Evolutionary conservation across 1,284 basidiomycete genomes (phyloP), one percentile per base, ranked within the genome.

Genomic region (Psilocybe mexicana): DNA sequence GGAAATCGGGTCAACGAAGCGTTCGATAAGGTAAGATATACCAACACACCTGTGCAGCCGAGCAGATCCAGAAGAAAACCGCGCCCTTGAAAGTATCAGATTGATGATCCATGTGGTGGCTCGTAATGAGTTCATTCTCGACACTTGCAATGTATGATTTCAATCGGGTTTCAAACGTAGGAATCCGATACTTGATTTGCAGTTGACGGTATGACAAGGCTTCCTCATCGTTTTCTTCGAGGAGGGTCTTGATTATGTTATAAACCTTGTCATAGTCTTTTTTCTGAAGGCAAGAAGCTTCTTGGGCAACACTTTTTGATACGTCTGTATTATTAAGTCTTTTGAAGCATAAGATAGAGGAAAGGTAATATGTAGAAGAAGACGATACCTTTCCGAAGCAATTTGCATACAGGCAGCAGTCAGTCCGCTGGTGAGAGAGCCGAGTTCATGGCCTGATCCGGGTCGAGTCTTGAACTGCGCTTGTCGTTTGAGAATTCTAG

Each of bases 401-500:
- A 75, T 63, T 24, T 70, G 62, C 12, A 70, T 67, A 43, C 72
- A 74, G 12, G 70, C 70, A 8, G 73, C 73, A 48, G 73, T 65
- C 48, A 74, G 47, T 26, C 70, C 73, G 2, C 63, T 63, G 1
- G 61, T 62, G 28, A 65, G 60, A 23, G 65, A 55, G 6, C 70
- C 63, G 10, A 73, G 50, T 28, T 70, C 66, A 56, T 63, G 64
- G 28, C 73, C 73, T 42, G 73, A 73, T 23, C 72, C 71, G 48
- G 62, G 66, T 8, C 59, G 62, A 14, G 69, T 74, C 52, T 67
- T 71, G 7, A 66, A 54, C 28, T 69, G 62, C 3, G 70, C 72
- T 26, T 63, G 43, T 6, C 66, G 66, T 12, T 70, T 38, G 7
- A 73, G 55, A 8, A 55, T 28, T 12, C 49, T 58, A 6, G 69